phyloP scores from a whole-genome alignment of 73 alveolate genomes.

The Paramecium octaurelia region DNA sequence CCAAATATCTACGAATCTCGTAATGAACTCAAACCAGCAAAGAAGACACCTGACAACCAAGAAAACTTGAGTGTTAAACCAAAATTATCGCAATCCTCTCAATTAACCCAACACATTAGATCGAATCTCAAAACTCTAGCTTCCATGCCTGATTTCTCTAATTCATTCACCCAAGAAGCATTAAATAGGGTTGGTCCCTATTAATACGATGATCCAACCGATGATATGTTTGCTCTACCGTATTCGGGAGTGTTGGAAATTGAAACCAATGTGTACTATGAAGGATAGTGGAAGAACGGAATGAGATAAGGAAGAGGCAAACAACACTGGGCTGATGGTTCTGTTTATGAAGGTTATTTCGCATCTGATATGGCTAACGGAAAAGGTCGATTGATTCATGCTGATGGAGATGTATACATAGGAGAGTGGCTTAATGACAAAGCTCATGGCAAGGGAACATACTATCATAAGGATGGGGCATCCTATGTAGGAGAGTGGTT shows the following conservation, averaged over 20 bases:
- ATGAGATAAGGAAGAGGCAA: slow-evolving; percentile 75
- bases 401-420: slow-evolving; percentile 77
- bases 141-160: background rate
- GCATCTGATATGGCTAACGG: slow-evolving; percentile 71
- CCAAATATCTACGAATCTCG: background rate
- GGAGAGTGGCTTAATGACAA: slow-evolving; percentile 73
- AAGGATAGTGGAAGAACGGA: slow-evolving; percentile 58
- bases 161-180: background rate
- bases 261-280: slow-evolving; percentile 55
- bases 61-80: background rate
- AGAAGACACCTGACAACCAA: background rate
- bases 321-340: slow-evolving; percentile 73
- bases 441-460: slow-evolving; percentile 75
- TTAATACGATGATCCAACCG: background rate
- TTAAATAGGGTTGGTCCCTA: background rate
- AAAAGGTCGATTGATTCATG: slow-evolving; percentile 72
- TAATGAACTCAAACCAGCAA: slow-evolving; percentile 18
- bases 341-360: slow-evolving; percentile 75
- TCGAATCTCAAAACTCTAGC: background rate
- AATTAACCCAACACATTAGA: background rate
- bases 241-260: slow-evolving; percentile 50
- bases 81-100: background rate
- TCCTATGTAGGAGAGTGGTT: slow-evolving; percentile 60
- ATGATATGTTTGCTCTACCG: background rate
- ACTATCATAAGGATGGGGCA: slow-evolving; percentile 66